Conservation (phyloP, 2,329 filamentous ascomycete genomes). For the Juglanconis juglandina region DNA sequence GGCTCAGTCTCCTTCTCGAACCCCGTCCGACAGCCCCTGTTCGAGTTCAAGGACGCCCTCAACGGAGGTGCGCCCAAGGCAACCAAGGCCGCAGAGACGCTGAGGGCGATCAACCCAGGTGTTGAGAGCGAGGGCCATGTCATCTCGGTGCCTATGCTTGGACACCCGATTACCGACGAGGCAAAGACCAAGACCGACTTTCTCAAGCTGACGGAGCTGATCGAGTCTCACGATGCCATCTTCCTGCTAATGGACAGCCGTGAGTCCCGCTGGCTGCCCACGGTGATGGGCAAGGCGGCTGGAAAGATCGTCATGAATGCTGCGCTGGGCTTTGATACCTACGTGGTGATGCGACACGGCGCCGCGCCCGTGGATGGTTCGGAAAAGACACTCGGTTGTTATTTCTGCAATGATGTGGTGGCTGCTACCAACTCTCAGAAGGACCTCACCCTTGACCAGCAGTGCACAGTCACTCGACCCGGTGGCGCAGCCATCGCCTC, state of each 20-base stretch:
- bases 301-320: conserved; percentile 97
- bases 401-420: conserved; percentile 98
- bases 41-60: conserved; percentile 83
- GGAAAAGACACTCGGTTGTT: conserved; percentile 79
- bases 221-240: conserved; percentile 83
- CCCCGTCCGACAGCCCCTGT: conserved; percentile 90
- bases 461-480: conserved; percentile 94
- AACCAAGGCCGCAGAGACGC: conserved; percentile 70
- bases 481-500: conserved; percentile 91
- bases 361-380: conserved; percentile 54
- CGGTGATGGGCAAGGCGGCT: conserved; percentile 88
- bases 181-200: conserved; percentile 69
- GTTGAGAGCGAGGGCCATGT: conserved; percentile 77
- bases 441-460: conserved; percentile 92
- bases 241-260: conserved; percentile 97
- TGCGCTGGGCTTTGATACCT: conserved; percentile 92
- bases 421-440: conserved; percentile 90
- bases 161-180: conserved; percentile 78
- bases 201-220: conserved; percentile 67
- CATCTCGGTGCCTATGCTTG: conserved; percentile 90
- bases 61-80: conserved; percentile 84
- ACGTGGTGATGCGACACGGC: conserved; percentile 95
- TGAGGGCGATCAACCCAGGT: conserved; percentile 86
- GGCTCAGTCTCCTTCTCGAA: conserved; percentile 93
- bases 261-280: conserved; percentile 92